These are phyloP conservation scores for Glycine latifolia DNA, from an alignment of 306 rosid species.

Conservation along the genomic window DNA sequence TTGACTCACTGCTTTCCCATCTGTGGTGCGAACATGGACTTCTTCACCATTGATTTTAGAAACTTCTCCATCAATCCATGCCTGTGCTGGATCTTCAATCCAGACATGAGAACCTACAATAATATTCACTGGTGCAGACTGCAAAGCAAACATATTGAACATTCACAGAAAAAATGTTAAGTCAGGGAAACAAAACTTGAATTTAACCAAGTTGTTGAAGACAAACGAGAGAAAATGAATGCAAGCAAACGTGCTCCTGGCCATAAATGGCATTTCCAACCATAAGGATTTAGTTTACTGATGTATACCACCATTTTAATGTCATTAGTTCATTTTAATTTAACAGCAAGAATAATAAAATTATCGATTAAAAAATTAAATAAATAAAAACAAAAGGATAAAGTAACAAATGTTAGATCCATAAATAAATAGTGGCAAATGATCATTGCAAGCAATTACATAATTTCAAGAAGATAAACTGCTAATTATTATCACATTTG, in stretches of 20 bases:
- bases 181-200: slow-evolving; percentile 29
- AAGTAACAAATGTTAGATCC: background rate
- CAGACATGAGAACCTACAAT: slow-evolving; percentile 99
- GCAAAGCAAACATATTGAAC: slow-evolving; percentile 51
- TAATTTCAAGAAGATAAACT: slow-evolving; percentile 17
- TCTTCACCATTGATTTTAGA: slow-evolving; percentile 78
- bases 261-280: slow-evolving; percentile 23
- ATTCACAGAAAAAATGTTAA: slow-evolving; percentile 40
- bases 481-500: slow-evolving; percentile 24
- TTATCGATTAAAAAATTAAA: background rate
- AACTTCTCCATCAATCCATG: slow-evolving; percentile 98
- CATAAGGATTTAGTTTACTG: slow-evolving; percentile 27
- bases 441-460: slow-evolving; percentile 8
- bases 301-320: slow-evolving; percentile 12
- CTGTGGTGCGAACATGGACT: slow-evolving; percentile 69
- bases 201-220: slow-evolving; percentile 19
- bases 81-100: slow-evolving; percentile 89
- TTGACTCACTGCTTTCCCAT: slow-evolving; percentile 83
- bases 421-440: background rate
- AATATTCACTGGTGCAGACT: slow-evolving; percentile 95
- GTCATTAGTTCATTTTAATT: slow-evolving; percentile 28
- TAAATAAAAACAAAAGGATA: background rate
- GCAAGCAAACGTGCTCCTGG: slow-evolving; percentile 35
- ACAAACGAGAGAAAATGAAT: slow-evolving; percentile 21
- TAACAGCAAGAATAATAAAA: slow-evolving; percentile 19